These are phyloP conservation scores for Fusarium sp. DNA, from an alignment of 2,329 filamentous ascomycete species.

Conservation along the genomic window DNA sequence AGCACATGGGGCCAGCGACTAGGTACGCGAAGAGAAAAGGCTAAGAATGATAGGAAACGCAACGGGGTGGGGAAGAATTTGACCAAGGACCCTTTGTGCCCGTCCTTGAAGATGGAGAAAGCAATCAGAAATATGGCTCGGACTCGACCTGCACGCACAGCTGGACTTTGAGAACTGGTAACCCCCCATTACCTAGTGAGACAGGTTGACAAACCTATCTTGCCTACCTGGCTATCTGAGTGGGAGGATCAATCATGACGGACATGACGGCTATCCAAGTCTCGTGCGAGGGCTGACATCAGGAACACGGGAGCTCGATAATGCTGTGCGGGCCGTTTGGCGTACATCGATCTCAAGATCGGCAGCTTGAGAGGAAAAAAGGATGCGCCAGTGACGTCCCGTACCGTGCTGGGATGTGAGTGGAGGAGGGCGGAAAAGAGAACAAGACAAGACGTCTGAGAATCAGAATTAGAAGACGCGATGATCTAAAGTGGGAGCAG, in stretches of 20 bases:
- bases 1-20: slow-evolving; percentile 14
- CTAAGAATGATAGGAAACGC: slow-evolving; percentile 38
- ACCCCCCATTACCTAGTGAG: background rate
- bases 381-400: slow-evolving; percentile 47
- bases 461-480: slow-evolving; percentile 18
- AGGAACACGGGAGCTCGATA: slow-evolving; percentile 39
- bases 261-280: background rate
- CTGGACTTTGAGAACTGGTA: background rate
- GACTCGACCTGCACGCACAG: background rate
- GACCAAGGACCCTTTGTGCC: slow-evolving; percentile 39
- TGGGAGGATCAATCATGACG: slow-evolving; percentile 1
- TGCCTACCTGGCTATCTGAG: background rate
- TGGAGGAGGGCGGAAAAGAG: slow-evolving; percentile 34
- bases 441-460: slow-evolving; percentile 11
- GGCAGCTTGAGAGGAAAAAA: slow-evolving; percentile 38
- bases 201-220: background rate
- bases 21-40: slow-evolving; percentile 17
- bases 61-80: slow-evolving; percentile 33
- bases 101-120: slow-evolving; percentile 23
- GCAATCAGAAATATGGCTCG: slow-evolving; percentile 28
- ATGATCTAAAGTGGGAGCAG: slow-evolving; percentile 41
- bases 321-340: slow-evolving; percentile 45
- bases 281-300: slow-evolving; percentile 26
- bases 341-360: slow-evolving; percentile 49
- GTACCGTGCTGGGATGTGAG: slow-evolving; percentile 42